Evolutionary conservation across 1,284 basidiomycete genomes (phyloP).

Genomic region (Fomitiporia mediterranea): DNA sequence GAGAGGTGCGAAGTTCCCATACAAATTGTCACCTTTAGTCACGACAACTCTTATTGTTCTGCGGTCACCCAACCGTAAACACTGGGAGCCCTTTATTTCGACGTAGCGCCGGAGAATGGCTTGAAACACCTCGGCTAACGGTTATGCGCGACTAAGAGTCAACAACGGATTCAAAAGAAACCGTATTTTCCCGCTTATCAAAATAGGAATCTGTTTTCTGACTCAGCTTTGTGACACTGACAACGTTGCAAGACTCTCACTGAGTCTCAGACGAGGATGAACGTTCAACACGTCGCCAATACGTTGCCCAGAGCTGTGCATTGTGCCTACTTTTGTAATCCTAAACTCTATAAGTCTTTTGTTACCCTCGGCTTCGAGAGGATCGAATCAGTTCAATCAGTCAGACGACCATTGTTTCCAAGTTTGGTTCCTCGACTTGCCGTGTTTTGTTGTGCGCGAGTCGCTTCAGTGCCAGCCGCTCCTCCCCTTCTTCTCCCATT

Average conservation of each 20-base stretch:
- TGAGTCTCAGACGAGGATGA: no score
- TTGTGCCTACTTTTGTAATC: background rate
- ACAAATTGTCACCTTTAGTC: conserved; percentile 14
- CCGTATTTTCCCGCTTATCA: background rate
- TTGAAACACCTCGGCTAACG: no score
- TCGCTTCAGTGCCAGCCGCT: no score
- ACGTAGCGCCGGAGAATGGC: background rate
- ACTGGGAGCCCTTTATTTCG: conserved; percentile 1
- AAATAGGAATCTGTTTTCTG: background rate
- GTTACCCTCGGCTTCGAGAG: background rate
- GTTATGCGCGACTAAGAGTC: background rate
- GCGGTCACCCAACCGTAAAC: conserved; percentile 7
- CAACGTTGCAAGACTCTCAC: background rate
- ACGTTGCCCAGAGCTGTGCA: background rate
- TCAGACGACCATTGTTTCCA: conserved; percentile 4
- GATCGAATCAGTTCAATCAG: background rate
- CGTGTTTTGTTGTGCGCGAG: no score
- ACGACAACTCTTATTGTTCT: conserved; percentile 20
- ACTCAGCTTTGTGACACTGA: background rate
- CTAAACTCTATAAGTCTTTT: conserved; percentile 1
- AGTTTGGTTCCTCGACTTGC: background rate
- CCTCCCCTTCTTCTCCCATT: no score
- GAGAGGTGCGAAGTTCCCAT: background rate
- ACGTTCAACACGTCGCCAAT: no score
- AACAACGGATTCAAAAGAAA: background rate